Evolutionary conservation across 371 early-diverging fungal genomes (phyloP), one percentile per base, ranked within the genome.

Genomic region (Lichtheimia ornata): DNA sequence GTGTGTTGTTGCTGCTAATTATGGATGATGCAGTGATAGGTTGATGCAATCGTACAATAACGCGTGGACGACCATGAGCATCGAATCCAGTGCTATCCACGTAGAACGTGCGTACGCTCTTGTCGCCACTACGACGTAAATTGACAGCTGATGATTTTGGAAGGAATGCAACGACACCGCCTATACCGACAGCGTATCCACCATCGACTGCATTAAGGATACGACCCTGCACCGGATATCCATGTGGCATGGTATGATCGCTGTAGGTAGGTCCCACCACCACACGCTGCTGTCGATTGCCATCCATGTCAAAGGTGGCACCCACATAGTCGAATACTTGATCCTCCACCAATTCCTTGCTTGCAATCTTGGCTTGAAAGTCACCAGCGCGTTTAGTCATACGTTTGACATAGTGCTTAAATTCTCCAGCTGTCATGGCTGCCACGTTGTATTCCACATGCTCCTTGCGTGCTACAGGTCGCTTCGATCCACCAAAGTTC

Each of bases 131-230:
- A 4, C 53, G 28, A 18, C 51, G 51, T 14, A 60, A 43, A 28
- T 55, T 74, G n/a, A 66, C 20, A 14, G 79, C 62, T 24, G 71
- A 51, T 30, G 63, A 58, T 17, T 66, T 58, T 6, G 84, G 84
- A 50, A 92, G 63, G 20, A 69, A 63, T n/a, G 87, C 91, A 15
- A 89, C 76, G 13, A 90, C 72, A 56, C 92, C 92, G 22, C 79
- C 84, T 51, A 91, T 71, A 35, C 89, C 92, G 9, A 90, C 84
- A 22, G 84, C 75, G 58, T 85, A 87, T 7, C 76, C 73, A 18
- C 58, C 59, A 27, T 50, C 55, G 22, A 61, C 74, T 6, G 66
- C 53, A 64, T 85, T 85, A 25, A 92, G 71, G 45, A 85, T 77
- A 61, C 92, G 88, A 51, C 92, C 92, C 56, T 83, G 73, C 0